A percentile compares a stretch with the other conserved stretches of the same genome.
phyloP scores from a whole-genome alignment of 352 stramenopile genomes.

The Phytopythium mirpurense region DNA sequence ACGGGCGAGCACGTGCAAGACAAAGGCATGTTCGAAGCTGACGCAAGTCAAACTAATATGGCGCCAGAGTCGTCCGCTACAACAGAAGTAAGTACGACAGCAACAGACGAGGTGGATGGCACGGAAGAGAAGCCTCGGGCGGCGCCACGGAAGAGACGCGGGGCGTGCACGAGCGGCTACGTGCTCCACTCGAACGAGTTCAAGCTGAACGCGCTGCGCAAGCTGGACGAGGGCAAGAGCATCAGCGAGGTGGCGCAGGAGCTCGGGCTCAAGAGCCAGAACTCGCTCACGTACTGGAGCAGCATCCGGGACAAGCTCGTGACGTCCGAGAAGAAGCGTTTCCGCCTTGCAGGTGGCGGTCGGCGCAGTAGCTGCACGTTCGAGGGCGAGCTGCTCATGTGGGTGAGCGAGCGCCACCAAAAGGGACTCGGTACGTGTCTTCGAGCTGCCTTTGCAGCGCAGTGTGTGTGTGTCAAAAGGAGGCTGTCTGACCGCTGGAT shows the following conservation, averaged over 20 bases:
- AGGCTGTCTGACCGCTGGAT: constrained; percentile 14
- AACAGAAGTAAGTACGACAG: not conserved
- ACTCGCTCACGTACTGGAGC: constrained; percentile 69
- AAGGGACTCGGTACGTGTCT: constrained; percentile 27
- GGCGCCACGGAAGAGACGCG: constrained; percentile 28
- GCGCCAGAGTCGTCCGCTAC: not conserved
- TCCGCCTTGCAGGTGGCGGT: constrained; percentile 57
- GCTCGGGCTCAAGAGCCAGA: constrained; percentile 63
- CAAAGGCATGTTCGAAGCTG: not conserved
- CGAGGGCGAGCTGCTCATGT: constrained; percentile 67
- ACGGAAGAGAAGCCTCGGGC: not conserved
- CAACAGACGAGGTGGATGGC: not conserved
- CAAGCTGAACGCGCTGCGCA: constrained; percentile 65
- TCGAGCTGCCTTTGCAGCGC: no score
- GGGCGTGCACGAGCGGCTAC: constrained; percentile 43
- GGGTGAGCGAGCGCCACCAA: constrained; percentile 64
- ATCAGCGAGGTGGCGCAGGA: constrained; percentile 53
- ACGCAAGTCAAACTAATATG: not conserved
- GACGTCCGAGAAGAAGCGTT: constrained; percentile 68
- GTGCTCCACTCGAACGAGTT: constrained; percentile 77
- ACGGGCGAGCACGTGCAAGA: not conserved
- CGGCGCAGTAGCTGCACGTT: constrained; percentile 66
- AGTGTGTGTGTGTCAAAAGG: no score
- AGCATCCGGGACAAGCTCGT: constrained; percentile 74
- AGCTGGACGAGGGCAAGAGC: constrained; percentile 64